Base-by-base conservation (phyloP, 108 stramenopile genomes). In the Cylindrotheca fusiformis region DNA sequence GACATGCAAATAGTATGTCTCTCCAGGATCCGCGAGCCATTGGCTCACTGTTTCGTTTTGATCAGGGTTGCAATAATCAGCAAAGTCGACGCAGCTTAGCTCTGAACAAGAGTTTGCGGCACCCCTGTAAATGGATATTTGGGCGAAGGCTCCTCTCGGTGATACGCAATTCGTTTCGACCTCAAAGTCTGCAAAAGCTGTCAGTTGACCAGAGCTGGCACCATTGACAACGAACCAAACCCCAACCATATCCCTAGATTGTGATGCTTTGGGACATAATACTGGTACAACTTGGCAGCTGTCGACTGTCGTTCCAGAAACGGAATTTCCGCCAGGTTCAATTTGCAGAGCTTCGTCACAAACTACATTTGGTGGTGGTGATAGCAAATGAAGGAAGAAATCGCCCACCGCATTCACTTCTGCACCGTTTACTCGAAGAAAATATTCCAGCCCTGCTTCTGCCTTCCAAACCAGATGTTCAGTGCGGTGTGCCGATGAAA, bases 201-300 rank as follows among this genome's bases (percentile, higher is more conserved):
- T 10, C 6, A 41, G 10, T 41, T 10, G 36, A 41, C 14, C 14
- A 14, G 10, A 10, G 28, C 65, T 58, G 1, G 49, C 56, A 1
- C 67, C 58, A 22, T 51, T 58, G 4, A 68, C 33, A 4, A 30
- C 12, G 49, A 59, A 68, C 67, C 67, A 68, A 3, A 68, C 48
- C 0, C 67, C 67, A 20, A 33, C 30, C 14, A 14, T 24, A 51
- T 59, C 58, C 14, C 59, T 10, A 4, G 32, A 23, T 2, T 49
- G 48, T 29, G 14, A 10, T 10, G 14, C 14, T 14, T 41, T 41
- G 36, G 54, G 45, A 49, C 55, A 57, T 56, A 29, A 25, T 12
- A 41, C 21, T 32, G 19, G 25, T 46, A 49, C 32, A 25, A 53
- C 63, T 36, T 30, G 19, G 30, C 65, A 67, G 25, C 32, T 52